Evolutionary conservation across 2,329 filamentous ascomycete species (phyloP).

Genomic region (Periglandula ipomoeae): DNA sequence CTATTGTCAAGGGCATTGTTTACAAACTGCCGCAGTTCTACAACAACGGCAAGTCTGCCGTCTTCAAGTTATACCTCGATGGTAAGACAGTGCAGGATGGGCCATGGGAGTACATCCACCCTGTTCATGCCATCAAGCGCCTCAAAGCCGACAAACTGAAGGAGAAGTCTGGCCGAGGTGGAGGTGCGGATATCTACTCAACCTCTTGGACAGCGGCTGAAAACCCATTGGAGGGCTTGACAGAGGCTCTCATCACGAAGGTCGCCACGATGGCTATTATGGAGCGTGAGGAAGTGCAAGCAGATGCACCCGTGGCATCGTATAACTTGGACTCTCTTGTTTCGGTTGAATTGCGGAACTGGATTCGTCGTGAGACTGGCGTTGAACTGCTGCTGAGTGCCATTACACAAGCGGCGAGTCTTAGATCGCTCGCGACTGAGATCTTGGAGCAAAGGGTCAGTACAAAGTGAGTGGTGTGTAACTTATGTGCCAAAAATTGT

Average conservation of each 20-base stretch:
- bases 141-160: conserved; percentile 1
- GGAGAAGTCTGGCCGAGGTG: background rate
- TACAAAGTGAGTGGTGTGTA: background rate
- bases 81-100: background rate
- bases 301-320: conserved; percentile 17
- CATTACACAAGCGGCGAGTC: conserved; percentile 5
- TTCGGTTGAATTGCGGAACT: conserved; percentile 30
- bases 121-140: conserved; percentile 1
- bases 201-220: conserved; percentile 4
- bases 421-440: conserved; percentile 3
- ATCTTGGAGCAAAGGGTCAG: conserved; percentile 5
- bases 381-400: conserved; percentile 18
- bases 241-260: conserved; percentile 7
- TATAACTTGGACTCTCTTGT: conserved; percentile 34
- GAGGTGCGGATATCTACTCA: background rate
- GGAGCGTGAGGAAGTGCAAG: conserved; percentile 16
- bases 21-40: conserved; percentile 2
- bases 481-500: no score
- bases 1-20: conserved; percentile 8
- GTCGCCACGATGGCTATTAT: conserved; percentile 9
- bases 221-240: conserved; percentile 3
- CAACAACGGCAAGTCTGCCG: background rate
- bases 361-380: conserved; percentile 27
- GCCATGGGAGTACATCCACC: conserved; percentile 6
- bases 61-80: conserved; percentile 1